A percentile compares a stretch with the other conserved stretches of the same genome.
Conservation (phyloP, 768 basidiomycete genomes). For the Cyathus striatus region DNA sequence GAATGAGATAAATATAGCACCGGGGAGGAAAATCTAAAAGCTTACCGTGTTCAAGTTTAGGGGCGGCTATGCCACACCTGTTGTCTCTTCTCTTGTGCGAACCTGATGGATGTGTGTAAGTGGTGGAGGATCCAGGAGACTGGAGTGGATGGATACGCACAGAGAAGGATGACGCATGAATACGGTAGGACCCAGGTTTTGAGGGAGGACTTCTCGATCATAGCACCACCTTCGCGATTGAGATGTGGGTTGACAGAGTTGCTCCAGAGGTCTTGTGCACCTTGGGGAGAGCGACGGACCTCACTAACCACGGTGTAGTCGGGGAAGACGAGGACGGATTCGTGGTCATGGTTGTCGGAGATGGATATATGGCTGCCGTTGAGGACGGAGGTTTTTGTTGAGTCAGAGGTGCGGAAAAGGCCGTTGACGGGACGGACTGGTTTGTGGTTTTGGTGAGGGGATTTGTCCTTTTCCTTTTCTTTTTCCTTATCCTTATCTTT, state of each 20-base stretch:
- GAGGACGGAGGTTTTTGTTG: conserved; percentile 60
- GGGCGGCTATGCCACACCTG: conserved; percentile 83
- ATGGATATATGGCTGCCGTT: conserved; percentile 81
- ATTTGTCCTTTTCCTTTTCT: conserved; percentile 9
- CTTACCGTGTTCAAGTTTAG: conserved; percentile 72
- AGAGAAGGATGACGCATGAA: conserved; percentile 83
- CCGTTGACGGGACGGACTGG: conserved; percentile 36
- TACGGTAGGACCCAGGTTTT: conserved; percentile 85
- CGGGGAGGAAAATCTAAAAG: conserved; percentile 12
- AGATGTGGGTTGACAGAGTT: conserved; percentile 56
- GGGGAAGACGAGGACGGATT: conserved; percentile 86
- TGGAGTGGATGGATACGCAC: conserved; percentile 42
- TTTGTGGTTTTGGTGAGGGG: conserved; percentile 18
- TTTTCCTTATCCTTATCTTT: not conserved
- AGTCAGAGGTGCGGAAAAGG: conserved; percentile 52
- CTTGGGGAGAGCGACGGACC: conserved; percentile 55
- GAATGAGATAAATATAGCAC: conserved; percentile 6
- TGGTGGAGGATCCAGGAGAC: conserved; percentile 1
- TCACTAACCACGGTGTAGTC: conserved; percentile 84
- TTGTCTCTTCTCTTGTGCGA: conserved; percentile 94
- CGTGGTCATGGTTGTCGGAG: conserved; percentile 54
- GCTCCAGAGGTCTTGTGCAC: conserved; percentile 69
- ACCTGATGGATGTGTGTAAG: conserved; percentile 42
- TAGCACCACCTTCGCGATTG: conserved; percentile 39
- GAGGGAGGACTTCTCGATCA: conserved; percentile 39